Conservation (phyloP, 2,329 filamentous ascomycete genomes). For the Paecilomyces sp. region DNA sequence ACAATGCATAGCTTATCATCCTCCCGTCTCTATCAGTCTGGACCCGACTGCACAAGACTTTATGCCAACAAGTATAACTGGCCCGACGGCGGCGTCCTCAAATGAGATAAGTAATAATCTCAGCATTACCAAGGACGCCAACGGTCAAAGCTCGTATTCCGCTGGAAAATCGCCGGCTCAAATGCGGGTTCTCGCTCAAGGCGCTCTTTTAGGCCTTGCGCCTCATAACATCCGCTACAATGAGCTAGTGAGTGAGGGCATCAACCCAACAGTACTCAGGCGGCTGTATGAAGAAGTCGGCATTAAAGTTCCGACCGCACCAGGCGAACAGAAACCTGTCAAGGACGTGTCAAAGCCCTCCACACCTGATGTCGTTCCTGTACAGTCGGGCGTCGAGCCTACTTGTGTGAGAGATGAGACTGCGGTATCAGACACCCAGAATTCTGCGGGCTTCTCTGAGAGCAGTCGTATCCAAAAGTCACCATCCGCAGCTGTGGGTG, state of each 20-base stretch:
- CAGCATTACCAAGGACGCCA: neutral
- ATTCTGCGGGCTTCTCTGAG: neutral
- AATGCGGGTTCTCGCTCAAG: slow-evolving; percentile 48
- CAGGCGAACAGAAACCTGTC: slow-evolving; percentile 7
- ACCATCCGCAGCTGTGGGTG: neutral
- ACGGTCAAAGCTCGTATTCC: slow-evolving; percentile 1
- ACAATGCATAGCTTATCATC: slow-evolving; percentile 26
- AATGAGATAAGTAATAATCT: neutral
- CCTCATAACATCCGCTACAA: slow-evolving; percentile 64
- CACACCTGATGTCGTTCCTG: neutral
- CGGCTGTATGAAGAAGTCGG: slow-evolving; percentile 63
- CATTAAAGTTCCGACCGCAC: slow-evolving; percentile 36
- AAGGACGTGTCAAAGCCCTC: slow-evolving; percentile 12
- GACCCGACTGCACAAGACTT: slow-evolving; percentile 6
- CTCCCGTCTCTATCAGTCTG: slow-evolving; percentile 19
- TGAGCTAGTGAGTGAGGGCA: slow-evolving; percentile 65
- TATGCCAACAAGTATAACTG: neutral
- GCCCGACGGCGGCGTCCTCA: neutral
- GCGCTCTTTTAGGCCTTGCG: slow-evolving; percentile 57
- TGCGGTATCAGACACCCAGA: neutral
- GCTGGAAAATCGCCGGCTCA: slow-evolving; percentile 27
- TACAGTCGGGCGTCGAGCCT: neutral
- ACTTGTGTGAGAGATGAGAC: neutral
- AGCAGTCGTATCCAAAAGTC: neutral
- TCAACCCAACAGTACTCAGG: slow-evolving; percentile 57